Conservation (phyloP, 306 rosid genomes). For the Luffa acutangula region DNA sequence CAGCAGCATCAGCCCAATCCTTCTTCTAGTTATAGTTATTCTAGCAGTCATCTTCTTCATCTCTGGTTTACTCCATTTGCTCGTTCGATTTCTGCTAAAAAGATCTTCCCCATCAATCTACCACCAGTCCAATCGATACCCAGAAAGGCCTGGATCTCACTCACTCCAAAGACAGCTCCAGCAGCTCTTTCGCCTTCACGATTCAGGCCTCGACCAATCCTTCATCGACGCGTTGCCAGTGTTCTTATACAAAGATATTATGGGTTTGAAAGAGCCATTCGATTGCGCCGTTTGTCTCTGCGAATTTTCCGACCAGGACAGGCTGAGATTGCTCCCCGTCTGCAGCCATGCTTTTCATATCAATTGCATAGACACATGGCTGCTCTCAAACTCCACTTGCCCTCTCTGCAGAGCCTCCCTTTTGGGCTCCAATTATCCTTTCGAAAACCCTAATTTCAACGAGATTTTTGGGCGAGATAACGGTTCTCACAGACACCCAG, state of each 20-base stretch:
- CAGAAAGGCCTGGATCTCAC: constrained; percentile 31
- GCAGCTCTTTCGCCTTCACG: constrained; percentile 69
- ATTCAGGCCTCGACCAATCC: constrained; percentile 67
- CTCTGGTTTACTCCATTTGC: constrained; percentile 49
- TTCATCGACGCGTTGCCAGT: constrained; percentile 59
- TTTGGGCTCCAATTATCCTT: constrained; percentile 7
- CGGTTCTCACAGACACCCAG: neutral
- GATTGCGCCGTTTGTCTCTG: constrained; percentile 82
- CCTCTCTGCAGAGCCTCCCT: constrained; percentile 75
- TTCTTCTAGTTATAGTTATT: constrained; percentile 51
- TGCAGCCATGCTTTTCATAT: constrained; percentile 87
- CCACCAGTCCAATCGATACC: constrained; percentile 40
- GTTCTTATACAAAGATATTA: constrained; percentile 47
- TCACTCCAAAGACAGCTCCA: constrained; percentile 78
- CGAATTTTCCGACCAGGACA: constrained; percentile 53
- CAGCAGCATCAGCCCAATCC: constrained; percentile 47
- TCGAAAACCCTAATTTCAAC: constrained; percentile 30
- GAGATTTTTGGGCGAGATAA: constrained; percentile 26
- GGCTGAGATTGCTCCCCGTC: constrained; percentile 58
- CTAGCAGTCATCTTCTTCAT: constrained; percentile 61
- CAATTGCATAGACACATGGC: constrained; percentile 82
- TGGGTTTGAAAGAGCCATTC: constrained; percentile 59
- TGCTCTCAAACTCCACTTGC: constrained; percentile 72
- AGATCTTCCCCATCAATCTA: constrained; percentile 33
- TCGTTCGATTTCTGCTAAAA: constrained; percentile 48